Evolutionary conservation across 768 basidiomycete genomes (phyloP).

Genomic region (Lenzites betulinus): DNA sequence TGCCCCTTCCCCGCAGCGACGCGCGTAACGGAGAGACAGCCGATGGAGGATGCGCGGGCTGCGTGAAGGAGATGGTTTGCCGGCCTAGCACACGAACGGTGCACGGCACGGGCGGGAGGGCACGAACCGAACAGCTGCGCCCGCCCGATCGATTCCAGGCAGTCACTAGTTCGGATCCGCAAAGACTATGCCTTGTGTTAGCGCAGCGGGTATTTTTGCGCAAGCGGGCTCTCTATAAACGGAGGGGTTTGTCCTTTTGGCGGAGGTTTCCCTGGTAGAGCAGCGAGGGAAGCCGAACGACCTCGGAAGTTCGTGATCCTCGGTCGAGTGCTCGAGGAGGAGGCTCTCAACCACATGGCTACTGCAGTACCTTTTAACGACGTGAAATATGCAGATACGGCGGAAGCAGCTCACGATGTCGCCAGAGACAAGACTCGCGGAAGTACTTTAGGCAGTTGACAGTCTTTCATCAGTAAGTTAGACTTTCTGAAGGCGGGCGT

Average conservation of each 20-base stretch:
- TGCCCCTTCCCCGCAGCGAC: conserved; percentile 3
- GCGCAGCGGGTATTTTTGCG: neutral
- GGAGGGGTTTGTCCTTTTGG: no score
- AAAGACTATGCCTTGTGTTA: neutral
- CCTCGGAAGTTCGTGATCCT: conserved; percentile 2
- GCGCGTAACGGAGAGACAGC: neutral
- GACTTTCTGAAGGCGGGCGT: no score
- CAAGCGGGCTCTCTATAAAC: no score
- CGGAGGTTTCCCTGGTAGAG: no score
- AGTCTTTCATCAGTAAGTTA: no score
- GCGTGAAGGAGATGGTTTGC: neutral
- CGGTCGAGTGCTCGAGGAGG: neutral
- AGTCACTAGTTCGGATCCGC: neutral
- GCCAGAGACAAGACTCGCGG: neutral
- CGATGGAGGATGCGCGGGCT: neutral
- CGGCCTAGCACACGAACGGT: neutral
- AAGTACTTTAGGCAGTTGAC: no score
- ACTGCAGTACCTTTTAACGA: neutral
- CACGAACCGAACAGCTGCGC: conserved; percentile 1
- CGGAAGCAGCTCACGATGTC: neutral
- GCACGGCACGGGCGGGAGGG: conserved; percentile 1
- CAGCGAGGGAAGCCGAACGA: neutral
- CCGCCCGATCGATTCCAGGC: conserved; percentile 6
- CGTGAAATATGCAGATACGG: neutral
- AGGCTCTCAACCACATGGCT: neutral